Evolutionary conservation across 2,329 filamentous ascomycete species (phyloP).

Genomic region (Cladosporium sp.): DNA sequence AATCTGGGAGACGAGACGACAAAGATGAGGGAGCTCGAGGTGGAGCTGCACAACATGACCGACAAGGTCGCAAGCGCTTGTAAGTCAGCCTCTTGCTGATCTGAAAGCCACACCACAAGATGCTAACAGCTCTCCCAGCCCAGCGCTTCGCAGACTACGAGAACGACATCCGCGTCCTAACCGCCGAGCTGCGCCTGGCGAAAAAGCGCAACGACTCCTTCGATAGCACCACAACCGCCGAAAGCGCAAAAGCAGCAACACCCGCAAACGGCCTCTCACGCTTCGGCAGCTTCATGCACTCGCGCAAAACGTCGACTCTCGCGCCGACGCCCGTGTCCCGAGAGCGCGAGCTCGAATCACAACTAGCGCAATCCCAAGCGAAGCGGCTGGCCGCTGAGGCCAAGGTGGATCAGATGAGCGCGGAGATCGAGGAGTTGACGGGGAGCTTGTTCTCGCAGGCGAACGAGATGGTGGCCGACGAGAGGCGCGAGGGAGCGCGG

Average conservation of each 20-base stretch:
- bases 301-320: conserved; percentile 34
- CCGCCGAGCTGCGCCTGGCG: conserved; percentile 40
- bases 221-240: conserved; percentile 19
- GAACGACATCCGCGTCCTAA: conserved; percentile 68
- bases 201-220: conserved; percentile 20
- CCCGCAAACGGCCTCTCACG: conserved; percentile 29
- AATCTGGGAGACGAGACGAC: conserved; percentile 18
- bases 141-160: conserved; percentile 72
- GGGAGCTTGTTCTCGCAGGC: conserved; percentile 76
- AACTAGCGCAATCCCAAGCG: conserved; percentile 65
- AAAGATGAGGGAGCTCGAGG: conserved; percentile 63
- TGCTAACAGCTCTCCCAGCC: conserved; percentile 23
- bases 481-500: conserved; percentile 68
- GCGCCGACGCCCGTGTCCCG: conserved; percentile 30
- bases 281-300: conserved; percentile 46
- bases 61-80: conserved; percentile 67
- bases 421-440: conserved; percentile 77
- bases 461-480: conserved; percentile 82
- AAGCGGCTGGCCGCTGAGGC: conserved; percentile 70
- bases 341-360: conserved; percentile 57
- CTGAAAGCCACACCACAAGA: neutral
- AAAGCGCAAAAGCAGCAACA: conserved; percentile 27
- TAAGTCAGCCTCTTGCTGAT: conserved; percentile 36
- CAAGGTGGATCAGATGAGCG: conserved; percentile 64
- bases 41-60: conserved; percentile 68